These are phyloP conservation scores for Mycena epipterygia DNA, from an alignment of 768 basidiomycete genomes.

Conservation along the genomic window DNA sequence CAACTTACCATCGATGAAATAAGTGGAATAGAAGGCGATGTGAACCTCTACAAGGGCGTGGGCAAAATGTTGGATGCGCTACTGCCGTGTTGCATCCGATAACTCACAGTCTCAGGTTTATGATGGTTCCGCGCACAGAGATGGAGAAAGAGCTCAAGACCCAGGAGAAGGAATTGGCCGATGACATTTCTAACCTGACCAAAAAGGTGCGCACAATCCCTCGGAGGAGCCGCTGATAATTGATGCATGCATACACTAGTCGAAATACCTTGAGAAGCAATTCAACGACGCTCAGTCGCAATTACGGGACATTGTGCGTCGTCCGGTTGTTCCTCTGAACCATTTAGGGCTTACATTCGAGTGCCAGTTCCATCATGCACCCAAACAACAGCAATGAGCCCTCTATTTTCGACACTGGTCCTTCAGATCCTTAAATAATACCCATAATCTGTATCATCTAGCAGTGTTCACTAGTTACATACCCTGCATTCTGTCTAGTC, in stretches of 20 bases:
- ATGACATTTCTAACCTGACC: conserved; percentile 83
- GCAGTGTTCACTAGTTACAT: conserved; percentile 3
- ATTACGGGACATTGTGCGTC: conserved; percentile 87
- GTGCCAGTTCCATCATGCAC: conserved; percentile 69
- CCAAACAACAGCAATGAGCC: conserved; percentile 56
- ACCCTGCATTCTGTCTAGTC: not conserved
- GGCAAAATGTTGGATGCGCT: conserved; percentile 89
- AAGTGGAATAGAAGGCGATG: conserved; percentile 73
- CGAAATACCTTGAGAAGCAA: conserved; percentile 94
- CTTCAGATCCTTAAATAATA: too few relatives aligned
- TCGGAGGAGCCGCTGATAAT: not conserved
- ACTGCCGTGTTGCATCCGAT: conserved; percentile 14
- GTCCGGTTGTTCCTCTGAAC: conserved; percentile 14
- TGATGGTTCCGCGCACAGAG: conserved; percentile 83
- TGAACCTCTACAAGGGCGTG: conserved; percentile 93
- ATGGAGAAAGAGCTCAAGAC: conserved; percentile 83
- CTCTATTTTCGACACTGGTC: too few relatives aligned
- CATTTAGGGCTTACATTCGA: not conserved
- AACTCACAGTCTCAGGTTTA: conserved; percentile 74
- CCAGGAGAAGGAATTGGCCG: conserved; percentile 87
- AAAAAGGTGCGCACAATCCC: conserved; percentile 77
- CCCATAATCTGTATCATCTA: conserved; percentile 31
- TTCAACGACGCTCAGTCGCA: conserved; percentile 91
- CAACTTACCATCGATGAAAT: conserved; percentile 93
- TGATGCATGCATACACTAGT: conserved; percentile 65